phyloP scores from a whole-genome alignment of 306 rosid genomes.

The Coriaria nepalensis region DNA sequence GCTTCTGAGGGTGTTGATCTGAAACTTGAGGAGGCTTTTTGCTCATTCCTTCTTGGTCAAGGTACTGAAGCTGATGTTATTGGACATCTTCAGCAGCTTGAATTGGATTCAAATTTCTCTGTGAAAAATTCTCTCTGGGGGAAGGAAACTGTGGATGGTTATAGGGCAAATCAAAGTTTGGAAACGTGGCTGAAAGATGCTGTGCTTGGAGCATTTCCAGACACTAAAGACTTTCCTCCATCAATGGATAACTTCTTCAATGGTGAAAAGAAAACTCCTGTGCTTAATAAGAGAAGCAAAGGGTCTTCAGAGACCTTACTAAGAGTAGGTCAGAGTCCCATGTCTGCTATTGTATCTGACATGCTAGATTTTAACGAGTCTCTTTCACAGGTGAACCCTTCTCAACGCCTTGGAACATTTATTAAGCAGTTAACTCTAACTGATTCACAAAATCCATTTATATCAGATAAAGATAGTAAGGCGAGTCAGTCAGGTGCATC shows the following conservation, averaged over 20 bases:
- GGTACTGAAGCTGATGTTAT: conserved; percentile 57
- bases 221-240: conserved; percentile 63
- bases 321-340: conserved; percentile 50
- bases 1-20: conserved; percentile 75
- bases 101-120: conserved; percentile 38
- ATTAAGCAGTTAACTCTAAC: conserved; percentile 77
- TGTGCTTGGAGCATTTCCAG: conserved; percentile 62
- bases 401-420: conserved; percentile 53
- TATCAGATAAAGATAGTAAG: conserved; percentile 38
- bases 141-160: conserved; percentile 50
- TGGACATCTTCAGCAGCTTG: conserved; percentile 73
- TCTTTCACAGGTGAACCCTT: conserved; percentile 42
- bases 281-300: conserved; percentile 36
- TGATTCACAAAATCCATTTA: conserved; percentile 51
- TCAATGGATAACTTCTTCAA: conserved; percentile 68
- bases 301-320: conserved; percentile 30
- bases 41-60: conserved; percentile 77
- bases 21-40: conserved; percentile 78
- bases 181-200: conserved; percentile 88
- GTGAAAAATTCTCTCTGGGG: conserved; percentile 39
- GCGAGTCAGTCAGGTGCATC: conserved; percentile 27
- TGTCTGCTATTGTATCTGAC: conserved; percentile 43
- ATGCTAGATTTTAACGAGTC: conserved; percentile 47
- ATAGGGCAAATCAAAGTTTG: conserved; percentile 49
- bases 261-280: conserved; percentile 41